Base-by-base conservation (phyloP, 176 grass and related monocot genomes). In the Eragrostis nindensis region DNA sequence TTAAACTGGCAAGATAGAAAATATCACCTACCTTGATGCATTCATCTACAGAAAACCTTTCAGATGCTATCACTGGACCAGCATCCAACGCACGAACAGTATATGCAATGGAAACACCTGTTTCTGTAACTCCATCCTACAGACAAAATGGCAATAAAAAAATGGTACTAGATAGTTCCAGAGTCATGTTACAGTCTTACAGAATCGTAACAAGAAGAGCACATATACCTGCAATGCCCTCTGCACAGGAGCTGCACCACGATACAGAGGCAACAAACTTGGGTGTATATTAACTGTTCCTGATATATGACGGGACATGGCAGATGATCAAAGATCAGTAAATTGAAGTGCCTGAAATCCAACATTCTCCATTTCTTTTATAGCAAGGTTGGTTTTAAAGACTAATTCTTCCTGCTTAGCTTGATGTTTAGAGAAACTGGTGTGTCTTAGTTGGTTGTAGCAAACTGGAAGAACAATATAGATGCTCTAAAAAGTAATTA, bases 211-310 rank as follows among this genome's bases (percentile, higher is more conserved):
- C 19, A 57, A n/a, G 46, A 17, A 70, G 19, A 85, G 13, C 38
- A 80, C 38, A 70, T 66, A 78, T 71, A 98, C 95, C 90, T 98
- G 92, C 87, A 98, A 80, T 69, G 95, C 92, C 79, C 95, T 98
- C 77, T 98, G 95, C 78, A 94, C 95, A 83, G 95, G 95, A 91
- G 95, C 95, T 83, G 95, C 92, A 81, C 95, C 95, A 17, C 95
- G 89, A 80, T 98, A 98, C 55, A 92, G 75, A 79, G 95, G 92
- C 74, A 98, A 80, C 64, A 98, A 90, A 88, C 95, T 94, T 78
- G 95, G 95, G 62, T 98, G 95, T 62, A 94, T 89, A 85, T 98
- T 98, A 85, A 98, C 90, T 59, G 95, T 98, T 29, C 95, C 95
- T 98, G 78, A 57, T 69, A 87, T 71, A 65, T 6, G 62, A 60